Percentiles rank a stretch among this genome's conserved stretches.
Evolutionary conservation across 768 basidiomycete species (phyloP).

Genomic region (Trametopsis cervina): DNA sequence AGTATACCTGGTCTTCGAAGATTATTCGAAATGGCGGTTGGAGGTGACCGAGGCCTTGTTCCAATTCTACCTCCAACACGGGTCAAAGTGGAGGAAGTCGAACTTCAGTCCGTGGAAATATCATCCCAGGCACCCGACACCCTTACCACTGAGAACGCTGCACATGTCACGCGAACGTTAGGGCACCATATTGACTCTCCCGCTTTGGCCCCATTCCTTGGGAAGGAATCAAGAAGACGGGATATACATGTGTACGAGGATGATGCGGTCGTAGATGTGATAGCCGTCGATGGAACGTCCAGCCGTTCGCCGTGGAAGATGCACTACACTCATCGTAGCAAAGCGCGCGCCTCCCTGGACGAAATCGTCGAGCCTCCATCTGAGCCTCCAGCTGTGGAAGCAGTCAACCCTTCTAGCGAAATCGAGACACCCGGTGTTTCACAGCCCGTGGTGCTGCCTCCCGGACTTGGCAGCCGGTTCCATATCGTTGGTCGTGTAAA

Average conservation of each 20-base stretch:
- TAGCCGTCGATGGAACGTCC: constrained; percentile 8
- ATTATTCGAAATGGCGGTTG: constrained; percentile 46
- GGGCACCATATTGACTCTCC: constrained; percentile 46
- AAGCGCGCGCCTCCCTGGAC: constrained; percentile 33
- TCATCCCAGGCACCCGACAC: neutral
- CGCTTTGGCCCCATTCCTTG: constrained; percentile 44
- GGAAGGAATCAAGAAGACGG: constrained; percentile 35
- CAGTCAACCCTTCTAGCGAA: neutral
- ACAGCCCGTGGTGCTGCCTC: neutral
- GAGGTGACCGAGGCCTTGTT: constrained; percentile 18
- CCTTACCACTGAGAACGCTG: constrained; percentile 15
- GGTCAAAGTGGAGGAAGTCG: neutral
- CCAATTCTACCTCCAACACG: constrained; percentile 6
- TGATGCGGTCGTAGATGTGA: constrained; percentile 29
- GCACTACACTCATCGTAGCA: constrained; percentile 34
- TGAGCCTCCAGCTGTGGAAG: constrained; percentile 1
- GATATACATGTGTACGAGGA: constrained; percentile 32
- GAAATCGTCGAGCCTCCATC: constrained; percentile 15
- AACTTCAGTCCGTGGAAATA: neutral
- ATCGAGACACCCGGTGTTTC: neutral
- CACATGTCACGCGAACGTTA: constrained; percentile 39
- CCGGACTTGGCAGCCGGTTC: constrained; percentile 32
- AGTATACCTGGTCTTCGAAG: constrained; percentile 39
- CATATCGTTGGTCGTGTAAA: constrained; percentile 38
- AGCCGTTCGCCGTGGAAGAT: constrained; percentile 26